phyloP scores from a whole-genome alignment of 352 stramenopile species.

The Phytophthora fragariaefolia region DNA sequence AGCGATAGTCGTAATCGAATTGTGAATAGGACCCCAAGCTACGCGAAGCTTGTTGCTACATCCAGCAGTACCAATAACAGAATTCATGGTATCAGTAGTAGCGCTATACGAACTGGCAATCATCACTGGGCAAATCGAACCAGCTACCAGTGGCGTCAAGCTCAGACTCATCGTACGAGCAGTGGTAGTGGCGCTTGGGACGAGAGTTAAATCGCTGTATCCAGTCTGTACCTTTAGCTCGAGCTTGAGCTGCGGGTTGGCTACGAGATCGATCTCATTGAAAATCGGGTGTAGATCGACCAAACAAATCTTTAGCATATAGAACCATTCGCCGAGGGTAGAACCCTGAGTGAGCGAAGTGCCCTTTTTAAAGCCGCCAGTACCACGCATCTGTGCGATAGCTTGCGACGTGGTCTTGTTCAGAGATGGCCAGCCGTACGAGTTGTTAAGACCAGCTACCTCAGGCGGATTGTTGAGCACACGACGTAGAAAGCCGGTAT shows the following conservation, averaged over 20 bases:
- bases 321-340: not conserved
- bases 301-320: not conserved
- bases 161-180: not conserved
- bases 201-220: not conserved
- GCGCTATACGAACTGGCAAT: not conserved
- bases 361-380: not conserved
- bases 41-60: not conserved
- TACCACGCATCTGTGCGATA: not conserved
- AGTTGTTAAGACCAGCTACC: not conserved
- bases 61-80: not conserved
- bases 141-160: not conserved
- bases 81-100: not conserved
- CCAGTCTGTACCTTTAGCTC: constrained; percentile 1
- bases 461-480: not conserved
- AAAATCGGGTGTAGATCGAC: not conserved
- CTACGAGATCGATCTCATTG: not conserved
- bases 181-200: not conserved
- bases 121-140: not conserved
- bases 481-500: not conserved
- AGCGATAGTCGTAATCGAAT: not conserved
- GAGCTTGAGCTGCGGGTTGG: not conserved
- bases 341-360: not conserved
- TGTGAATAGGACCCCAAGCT: not conserved
- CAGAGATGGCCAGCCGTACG: not conserved
- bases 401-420: not conserved